Evolutionary conservation across 768 basidiomycete species (phyloP).

Genomic region (Calvatia gigantea): DNA sequence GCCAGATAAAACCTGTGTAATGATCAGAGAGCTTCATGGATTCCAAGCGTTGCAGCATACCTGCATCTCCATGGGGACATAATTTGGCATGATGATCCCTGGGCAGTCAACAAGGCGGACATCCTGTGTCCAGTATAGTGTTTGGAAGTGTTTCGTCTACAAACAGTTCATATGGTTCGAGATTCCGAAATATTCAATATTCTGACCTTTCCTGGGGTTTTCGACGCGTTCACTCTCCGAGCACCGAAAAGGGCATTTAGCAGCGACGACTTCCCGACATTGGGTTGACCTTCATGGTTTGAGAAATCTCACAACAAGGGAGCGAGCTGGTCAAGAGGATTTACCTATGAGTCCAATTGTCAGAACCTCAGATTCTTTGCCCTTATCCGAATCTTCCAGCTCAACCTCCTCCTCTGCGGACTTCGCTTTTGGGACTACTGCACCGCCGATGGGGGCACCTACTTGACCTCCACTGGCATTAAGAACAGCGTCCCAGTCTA

Average conservation of each 20-base stretch:
- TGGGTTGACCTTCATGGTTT: constrained; percentile 70
- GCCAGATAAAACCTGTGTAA: constrained; percentile 59
- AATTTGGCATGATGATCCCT: constrained; percentile 87
- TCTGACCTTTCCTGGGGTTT: constrained; percentile 80
- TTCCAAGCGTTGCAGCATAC: constrained; percentile 26
- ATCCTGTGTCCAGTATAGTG: constrained; percentile 82
- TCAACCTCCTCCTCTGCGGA: constrained; percentile 14
- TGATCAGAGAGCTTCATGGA: neutral
- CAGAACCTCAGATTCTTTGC: constrained; percentile 45
- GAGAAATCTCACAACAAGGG: neutral
- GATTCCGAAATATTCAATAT: neutral
- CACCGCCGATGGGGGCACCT: constrained; percentile 41
- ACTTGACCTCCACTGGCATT: constrained; percentile 40
- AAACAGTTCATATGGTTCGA: neutral
- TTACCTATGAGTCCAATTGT: constrained; percentile 82
- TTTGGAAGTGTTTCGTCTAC: constrained; percentile 94
- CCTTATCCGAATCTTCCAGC: constrained; percentile 22
- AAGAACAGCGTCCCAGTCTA: constrained; percentile 74
- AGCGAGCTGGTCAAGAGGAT: neutral
- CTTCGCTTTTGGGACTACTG: constrained; percentile 29
- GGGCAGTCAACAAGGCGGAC: constrained; percentile 94
- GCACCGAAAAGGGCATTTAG: constrained; percentile 88
- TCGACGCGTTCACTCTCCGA: constrained; percentile 75
- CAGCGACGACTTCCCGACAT: constrained; percentile 92
- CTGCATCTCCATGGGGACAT: constrained; percentile 81